Conservation (phyloP, 164 flowering plant genomes). For the Piper longum region DNA sequence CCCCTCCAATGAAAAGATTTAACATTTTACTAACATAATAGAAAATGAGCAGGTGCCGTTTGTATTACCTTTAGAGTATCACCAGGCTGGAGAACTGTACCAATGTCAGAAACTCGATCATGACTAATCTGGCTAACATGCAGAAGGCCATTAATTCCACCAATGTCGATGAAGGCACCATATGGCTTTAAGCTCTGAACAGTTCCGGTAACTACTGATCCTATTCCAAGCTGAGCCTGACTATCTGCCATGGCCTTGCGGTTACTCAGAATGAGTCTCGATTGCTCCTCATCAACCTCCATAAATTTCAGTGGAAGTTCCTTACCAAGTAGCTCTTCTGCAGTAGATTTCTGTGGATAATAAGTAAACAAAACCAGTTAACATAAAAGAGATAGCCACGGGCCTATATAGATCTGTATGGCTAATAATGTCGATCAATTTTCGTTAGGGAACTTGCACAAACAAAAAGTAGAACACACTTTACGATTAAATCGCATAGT, state of each 20-base stretch:
- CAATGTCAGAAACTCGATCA: constrained; percentile 87
- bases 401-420: not conserved
- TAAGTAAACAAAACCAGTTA: not conserved
- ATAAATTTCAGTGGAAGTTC: constrained; percentile 88
- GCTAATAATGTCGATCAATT: too few relatives aligned
- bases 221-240: constrained; percentile 93
- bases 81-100: constrained; percentile 92
- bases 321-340: constrained; percentile 76
- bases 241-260: constrained; percentile 97
- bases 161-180: constrained; percentile 95
- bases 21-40: not conserved
- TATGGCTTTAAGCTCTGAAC: constrained; percentile 94
- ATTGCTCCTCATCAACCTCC: constrained; percentile 88
- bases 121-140: constrained; percentile 99
- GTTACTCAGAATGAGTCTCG: constrained; percentile 79
- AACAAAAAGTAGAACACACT: not conserved
- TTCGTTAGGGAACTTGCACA: not conserved
- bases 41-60: not conserved
- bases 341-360: constrained; percentile 30
- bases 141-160: constrained; percentile 95
- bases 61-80: constrained; percentile 75
- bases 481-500: not conserved
- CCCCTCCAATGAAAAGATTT: not conserved
- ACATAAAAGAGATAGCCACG: not conserved
- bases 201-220: constrained; percentile 82